phyloP scores from a whole-genome alignment of 2,329 filamentous ascomycete genomes.

The Colletotrichum salicis region DNA sequence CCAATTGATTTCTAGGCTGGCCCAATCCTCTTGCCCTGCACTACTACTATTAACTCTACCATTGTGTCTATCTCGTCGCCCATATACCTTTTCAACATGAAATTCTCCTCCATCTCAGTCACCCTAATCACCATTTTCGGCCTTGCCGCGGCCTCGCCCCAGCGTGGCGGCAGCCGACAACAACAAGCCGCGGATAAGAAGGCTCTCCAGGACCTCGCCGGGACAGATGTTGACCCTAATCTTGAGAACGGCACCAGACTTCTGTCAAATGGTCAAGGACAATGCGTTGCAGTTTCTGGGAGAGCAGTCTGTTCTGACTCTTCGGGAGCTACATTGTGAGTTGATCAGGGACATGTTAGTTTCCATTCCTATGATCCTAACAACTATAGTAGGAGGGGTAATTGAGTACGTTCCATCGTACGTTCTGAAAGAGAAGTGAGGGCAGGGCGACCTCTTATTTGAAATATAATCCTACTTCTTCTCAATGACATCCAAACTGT shows the following conservation, averaged over 20 bases:
- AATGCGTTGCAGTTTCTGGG: slow-evolving; percentile 21
- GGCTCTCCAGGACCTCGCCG: slow-evolving; percentile 22
- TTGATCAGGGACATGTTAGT: not conserved
- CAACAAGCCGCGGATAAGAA: slow-evolving; percentile 17
- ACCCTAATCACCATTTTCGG: slow-evolving; percentile 2
- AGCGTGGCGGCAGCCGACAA: slow-evolving; percentile 12
- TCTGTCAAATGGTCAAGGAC: slow-evolving; percentile 17
- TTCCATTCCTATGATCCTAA: not conserved
- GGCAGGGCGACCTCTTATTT: too few relatives aligned
- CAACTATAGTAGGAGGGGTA: not conserved
- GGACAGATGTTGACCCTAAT: slow-evolving; percentile 21
- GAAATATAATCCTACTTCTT: too few relatives aligned
- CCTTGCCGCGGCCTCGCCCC: slow-evolving; percentile 7
- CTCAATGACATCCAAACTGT: too few relatives aligned
- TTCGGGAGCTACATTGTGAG: slow-evolving; percentile 14
- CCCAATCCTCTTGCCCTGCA: too few relatives aligned
- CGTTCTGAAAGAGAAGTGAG: too few relatives aligned
- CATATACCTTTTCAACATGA: not conserved
- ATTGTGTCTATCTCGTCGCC: not conserved
- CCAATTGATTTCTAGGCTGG: too few relatives aligned
- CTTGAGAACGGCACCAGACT: slow-evolving; percentile 24
- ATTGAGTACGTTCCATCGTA: too few relatives aligned
- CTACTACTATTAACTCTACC: too few relatives aligned
- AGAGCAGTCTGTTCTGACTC: slow-evolving; percentile 23
- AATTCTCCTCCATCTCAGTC: not conserved